Conservation (phyloP, 495 filamentous ascomycete genomes). For the Penicillium nucicola region DNA sequence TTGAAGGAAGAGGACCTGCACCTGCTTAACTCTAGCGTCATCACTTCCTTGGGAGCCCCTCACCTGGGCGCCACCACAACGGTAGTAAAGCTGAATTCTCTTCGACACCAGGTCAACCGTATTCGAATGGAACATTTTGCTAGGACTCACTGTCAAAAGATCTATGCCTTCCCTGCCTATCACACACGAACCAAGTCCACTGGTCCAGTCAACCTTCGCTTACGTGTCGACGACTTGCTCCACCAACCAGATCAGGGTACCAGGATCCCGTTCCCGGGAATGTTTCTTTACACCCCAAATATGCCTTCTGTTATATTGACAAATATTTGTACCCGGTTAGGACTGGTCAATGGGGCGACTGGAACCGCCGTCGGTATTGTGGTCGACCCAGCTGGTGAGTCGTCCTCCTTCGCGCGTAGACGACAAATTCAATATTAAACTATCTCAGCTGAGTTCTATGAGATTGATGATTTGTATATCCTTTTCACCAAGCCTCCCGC, state of each 20-base stretch:
- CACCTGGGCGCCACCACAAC: background rate
- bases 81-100: slow-evolving; percentile 8
- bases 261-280: slow-evolving; percentile 9
- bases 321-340: background rate
- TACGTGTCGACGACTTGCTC: too few species aligned
- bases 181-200: background rate
- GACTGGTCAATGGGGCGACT: slow-evolving; percentile 11
- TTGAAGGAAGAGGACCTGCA: too few species aligned
- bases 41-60: background rate
- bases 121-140: slow-evolving; percentile 11
- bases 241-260: too few species aligned
- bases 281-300: slow-evolving; percentile 9
- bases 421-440: background rate
- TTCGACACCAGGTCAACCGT: slow-evolving; percentile 8
- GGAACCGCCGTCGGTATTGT: slow-evolving; percentile 8
- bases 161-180: slow-evolving; percentile 8
- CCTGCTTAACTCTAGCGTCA: too few species aligned
- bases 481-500: slow-evolving; percentile 13
- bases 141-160: slow-evolving; percentile 2
- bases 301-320: slow-evolving; percentile 7
- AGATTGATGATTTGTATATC: slow-evolving; percentile 14
- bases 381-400: slow-evolving; percentile 12
- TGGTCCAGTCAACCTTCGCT: too few species aligned
- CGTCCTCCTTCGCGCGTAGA: too few species aligned
- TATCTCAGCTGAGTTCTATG: slow-evolving; percentile 11